phyloP scores from a whole-genome alignment of 768 basidiomycete species.

The Sporobolomyces phaffii region DNA sequence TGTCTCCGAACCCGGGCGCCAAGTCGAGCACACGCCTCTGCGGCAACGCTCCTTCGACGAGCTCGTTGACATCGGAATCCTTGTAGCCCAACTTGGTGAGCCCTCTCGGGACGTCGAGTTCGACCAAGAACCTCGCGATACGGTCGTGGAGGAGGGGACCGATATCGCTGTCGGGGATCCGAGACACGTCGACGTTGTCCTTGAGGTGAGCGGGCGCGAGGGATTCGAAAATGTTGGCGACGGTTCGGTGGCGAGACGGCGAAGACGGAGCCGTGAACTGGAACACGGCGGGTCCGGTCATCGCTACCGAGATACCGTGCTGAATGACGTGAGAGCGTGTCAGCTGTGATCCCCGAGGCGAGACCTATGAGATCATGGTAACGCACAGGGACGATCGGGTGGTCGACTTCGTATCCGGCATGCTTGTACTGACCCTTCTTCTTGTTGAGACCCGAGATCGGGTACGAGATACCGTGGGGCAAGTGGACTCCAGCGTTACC shows the following conservation, averaged over 20 bases:
- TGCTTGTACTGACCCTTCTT: constrained; percentile 86
- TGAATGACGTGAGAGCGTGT: constrained; percentile 70
- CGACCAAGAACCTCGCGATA: constrained; percentile 80
- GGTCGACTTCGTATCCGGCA: constrained; percentile 74
- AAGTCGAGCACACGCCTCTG: constrained; percentile 87
- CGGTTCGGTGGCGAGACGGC: constrained; percentile 82
- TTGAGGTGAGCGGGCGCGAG: constrained; percentile 51
- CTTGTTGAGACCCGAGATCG: constrained; percentile 87
- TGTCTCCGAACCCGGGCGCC: constrained; percentile 52
- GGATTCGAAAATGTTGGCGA: constrained; percentile 73
- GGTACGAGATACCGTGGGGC: constrained; percentile 63
- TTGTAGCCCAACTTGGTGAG: constrained; percentile 67
- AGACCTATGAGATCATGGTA: no score
- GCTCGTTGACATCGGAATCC: constrained; percentile 58
- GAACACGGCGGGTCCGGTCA: constrained; percentile 93
- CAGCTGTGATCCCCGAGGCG: constrained; percentile 63
- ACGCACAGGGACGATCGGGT: constrained; percentile 83
- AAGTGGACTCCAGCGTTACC: constrained; percentile 89
- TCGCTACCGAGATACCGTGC: constrained; percentile 58
- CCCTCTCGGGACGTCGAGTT: constrained; percentile 76
- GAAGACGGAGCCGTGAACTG: constrained; percentile 91
- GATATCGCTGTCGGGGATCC: constrained; percentile 70
- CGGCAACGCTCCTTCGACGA: constrained; percentile 87
- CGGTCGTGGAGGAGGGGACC: constrained; percentile 74
- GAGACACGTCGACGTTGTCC: constrained; percentile 49